Percentiles rank a stretch among this genome's conserved stretches.
Evolutionary conservation across 2,329 filamentous ascomycete genomes (phyloP).

Genomic region (Ophiostoma perfectum): DNA sequence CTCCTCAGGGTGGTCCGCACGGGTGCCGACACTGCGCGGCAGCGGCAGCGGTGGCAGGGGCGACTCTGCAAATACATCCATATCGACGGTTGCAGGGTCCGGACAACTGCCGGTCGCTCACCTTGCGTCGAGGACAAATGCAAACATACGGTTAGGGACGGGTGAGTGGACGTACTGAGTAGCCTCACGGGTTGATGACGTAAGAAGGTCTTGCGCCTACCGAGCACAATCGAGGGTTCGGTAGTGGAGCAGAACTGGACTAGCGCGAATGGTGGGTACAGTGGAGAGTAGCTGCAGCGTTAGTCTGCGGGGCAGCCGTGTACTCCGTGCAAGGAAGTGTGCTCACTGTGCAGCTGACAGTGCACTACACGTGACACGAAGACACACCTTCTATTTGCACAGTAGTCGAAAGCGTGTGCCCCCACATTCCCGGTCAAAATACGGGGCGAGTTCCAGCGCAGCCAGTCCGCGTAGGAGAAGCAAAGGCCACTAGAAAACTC

Average conservation of each 20-base stretch:
- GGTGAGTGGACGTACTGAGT: neutral
- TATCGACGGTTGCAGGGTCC: neutral
- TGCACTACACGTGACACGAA: neutral
- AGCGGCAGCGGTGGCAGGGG: conserved; percentile 2
- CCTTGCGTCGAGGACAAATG: neutral
- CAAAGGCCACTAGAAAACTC: conserved; percentile 9
- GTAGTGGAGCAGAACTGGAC: neutral
- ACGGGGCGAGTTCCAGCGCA: neutral
- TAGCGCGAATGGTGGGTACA: neutral
- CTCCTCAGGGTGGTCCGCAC: conserved; percentile 54
- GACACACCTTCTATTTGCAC: conserved; percentile 3
- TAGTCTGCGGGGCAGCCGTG: neutral
- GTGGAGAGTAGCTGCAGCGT: neutral
- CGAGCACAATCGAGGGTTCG: too few relatives aligned
- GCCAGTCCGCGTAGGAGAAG: neutral
- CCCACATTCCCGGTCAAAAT: neutral
- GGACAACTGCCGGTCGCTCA: neutral
- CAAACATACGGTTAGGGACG: neutral
- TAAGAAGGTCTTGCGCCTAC: neutral
- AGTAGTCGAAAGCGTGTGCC: neutral
- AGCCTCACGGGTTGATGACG: neutral
- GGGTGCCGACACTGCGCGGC: conserved; percentile 24
- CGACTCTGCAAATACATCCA: conserved; percentile 13
- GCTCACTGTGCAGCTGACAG: neutral
- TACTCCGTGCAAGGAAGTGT: neutral